Evolutionary conservation across 208 protist species (phyloP), one percentile per base, ranked within the genome.

Genomic region (Acanthamoeba royreba): DNA sequence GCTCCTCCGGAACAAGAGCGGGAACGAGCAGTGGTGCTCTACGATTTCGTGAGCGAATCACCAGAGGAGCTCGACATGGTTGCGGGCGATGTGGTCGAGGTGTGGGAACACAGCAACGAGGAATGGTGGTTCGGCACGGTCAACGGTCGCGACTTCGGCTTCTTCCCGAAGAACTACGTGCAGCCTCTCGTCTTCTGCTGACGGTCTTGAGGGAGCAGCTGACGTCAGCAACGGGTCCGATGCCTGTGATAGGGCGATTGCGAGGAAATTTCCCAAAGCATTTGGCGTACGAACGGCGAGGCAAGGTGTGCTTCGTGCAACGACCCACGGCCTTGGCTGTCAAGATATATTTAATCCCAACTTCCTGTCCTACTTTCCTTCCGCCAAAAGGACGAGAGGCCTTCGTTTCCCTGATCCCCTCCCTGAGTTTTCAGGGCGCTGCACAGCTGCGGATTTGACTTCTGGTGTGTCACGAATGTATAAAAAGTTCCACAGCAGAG

Each of bases 71-170:
- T 89, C 7, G 81, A 89, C 81, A 89, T 89, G 8, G 52, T 43
- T 31, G 35, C 81, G 17, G 52, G 52, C 81, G 81, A 89, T 47
- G 52, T 89, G 52, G 81, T 89, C 11, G 61, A 42, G 28, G 81
- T 89, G 52, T 89, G 45, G 81, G 81, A 89, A 40, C 45, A 40
- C 28, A 89, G 81, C 81, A 89, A 89, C 52, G 81, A 19, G 22
- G 81, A 89, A 31, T 89, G 81, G 81, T 89, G 81, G 81, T 89
- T 89, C 38, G 81, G 81, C 28, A 55, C 81, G 13, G 46, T 61
- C 52, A 89, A 89, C 52, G 81, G 81, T 0, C 45, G 81, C 8
- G 81, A 89, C 52, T 89, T 66, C 22, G 81, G 81, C 13, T 89
- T 89, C 31, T 89, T 89, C 81, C 81, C 81, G 15, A 55, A 89